phyloP scores from a whole-genome alignment of 2,329 filamentous ascomycete species.

The Volutella citrinella region DNA sequence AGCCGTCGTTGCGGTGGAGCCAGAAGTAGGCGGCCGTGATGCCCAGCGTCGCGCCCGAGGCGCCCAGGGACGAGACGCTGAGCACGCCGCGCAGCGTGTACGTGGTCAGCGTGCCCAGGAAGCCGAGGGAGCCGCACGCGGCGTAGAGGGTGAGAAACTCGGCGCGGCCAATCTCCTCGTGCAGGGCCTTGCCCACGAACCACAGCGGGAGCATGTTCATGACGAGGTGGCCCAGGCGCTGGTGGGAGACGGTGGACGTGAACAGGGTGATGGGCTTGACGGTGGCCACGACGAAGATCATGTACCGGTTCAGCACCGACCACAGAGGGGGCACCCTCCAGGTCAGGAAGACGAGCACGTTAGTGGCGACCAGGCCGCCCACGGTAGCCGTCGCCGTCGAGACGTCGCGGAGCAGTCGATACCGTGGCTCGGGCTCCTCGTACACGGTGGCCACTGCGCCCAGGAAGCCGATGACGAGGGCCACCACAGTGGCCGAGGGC shows the following conservation, averaged over 20 bases:
- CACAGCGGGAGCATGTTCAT: constrained; percentile 65
- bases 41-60: constrained; percentile 63
- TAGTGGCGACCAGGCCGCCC: constrained; percentile 57
- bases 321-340: constrained; percentile 67
- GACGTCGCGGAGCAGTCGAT: constrained; percentile 57
- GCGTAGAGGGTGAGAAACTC: constrained; percentile 68
- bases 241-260: constrained; percentile 68
- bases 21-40: constrained; percentile 61
- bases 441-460: constrained; percentile 47
- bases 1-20: constrained; percentile 53
- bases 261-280: constrained; percentile 61
- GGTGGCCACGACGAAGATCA: constrained; percentile 62
- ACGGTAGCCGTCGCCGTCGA: constrained; percentile 64
- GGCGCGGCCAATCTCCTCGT: constrained; percentile 68
- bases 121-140: constrained; percentile 54
- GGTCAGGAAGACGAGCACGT: constrained; percentile 51
- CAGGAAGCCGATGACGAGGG: constrained; percentile 42
- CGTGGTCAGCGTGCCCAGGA: constrained; percentile 53
- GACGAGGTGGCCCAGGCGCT: constrained; percentile 55
- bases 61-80: constrained; percentile 57
- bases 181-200: constrained; percentile 63
- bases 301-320: constrained; percentile 64
- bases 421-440: constrained; percentile 47
- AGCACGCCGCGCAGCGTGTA: constrained; percentile 46
- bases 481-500: constrained; percentile 50